A percentile compares a stretch with the other conserved stretches of the same genome.
These are phyloP conservation scores for Raddia guianensis DNA, from an alignment of 176 grass and related monocot species.

Conservation along the genomic window DNA sequence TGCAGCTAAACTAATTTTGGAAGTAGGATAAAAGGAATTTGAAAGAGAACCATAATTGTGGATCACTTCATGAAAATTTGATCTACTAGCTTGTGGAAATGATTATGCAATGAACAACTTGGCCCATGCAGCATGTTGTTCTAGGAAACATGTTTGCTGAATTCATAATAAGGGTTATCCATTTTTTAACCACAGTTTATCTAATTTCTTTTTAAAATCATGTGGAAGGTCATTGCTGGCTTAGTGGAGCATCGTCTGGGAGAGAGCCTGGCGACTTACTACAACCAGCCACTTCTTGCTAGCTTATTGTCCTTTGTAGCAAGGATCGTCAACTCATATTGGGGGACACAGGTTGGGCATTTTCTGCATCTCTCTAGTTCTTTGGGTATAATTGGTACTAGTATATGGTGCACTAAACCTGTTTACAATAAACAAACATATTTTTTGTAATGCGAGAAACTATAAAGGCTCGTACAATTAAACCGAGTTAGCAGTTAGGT, in stretches of 20 bases:
- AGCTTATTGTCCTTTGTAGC: conserved; percentile 80
- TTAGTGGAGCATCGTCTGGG: conserved; percentile 87
- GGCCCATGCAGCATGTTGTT: background rate
- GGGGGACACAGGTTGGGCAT: conserved; percentile 91
- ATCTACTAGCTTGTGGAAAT: conserved; percentile 14
- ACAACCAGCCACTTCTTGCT: conserved; percentile 81
- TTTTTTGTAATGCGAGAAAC: too few relatives aligned
- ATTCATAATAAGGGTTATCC: background rate
- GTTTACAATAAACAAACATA: too few relatives aligned
- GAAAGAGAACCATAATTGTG: background rate
- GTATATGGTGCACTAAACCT: conserved; percentile 9
- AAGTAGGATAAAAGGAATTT: background rate
- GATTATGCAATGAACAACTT: conserved; percentile 17
- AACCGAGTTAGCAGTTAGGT: background rate
- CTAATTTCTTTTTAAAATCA: conserved; percentile 30
- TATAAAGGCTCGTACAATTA: background rate
- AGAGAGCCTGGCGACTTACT: conserved; percentile 72
- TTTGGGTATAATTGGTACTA: conserved; percentile 10
- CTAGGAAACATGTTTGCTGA: conserved; percentile 20
- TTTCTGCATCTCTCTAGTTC: conserved; percentile 12
- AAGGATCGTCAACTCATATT: conserved; percentile 91
- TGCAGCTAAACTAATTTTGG: conserved; percentile 1
- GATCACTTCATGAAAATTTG: background rate
- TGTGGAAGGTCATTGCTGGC: conserved; percentile 84
- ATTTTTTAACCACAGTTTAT: background rate